Evolutionary conservation across 805 yeast genomes (phyloP), one percentile per base, ranked within the genome.

Genomic region (Debaryomyces prosopidis): DNA sequence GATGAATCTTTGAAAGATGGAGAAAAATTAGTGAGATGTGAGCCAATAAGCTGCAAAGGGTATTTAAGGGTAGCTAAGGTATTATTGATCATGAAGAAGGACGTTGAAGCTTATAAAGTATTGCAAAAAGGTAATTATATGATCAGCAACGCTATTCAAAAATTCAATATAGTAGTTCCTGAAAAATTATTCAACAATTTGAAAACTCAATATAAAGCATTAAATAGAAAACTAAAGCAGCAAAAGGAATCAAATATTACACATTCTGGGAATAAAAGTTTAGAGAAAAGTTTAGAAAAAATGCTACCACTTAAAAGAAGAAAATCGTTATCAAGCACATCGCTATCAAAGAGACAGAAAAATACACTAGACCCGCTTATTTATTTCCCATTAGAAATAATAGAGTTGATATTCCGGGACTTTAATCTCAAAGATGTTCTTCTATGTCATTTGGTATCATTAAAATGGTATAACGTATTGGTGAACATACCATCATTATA

Each of bases 41-140:
- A 76, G 30, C 81, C 81, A 0, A 51, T 71, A 19, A 65, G 75
- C 14, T 75, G 79, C 55, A 78, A 76, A 54, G 81, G 80, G 1
- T 77, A 78, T 49, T 58, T 79, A 31, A 53, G 84, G 30, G 57
- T 61, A 3, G 69, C 73, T 2, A 79, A 77, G 51, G 48, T 76
- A 3, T 53, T 66, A 17, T 11, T 48, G 18, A 42, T 47, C 8
- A 44, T 55, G 33, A 60, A 60, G 1, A 52, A 63, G 16, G 54
- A 65, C 2, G 23, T 51, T 1, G 72, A 69, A 15, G 75, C 81
- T 2, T 68, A 65, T 47, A 60, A 62, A 32, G 52, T 55, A 1
- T 59, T 68, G 42, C 70, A 68, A 40, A 47, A 51, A 23, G 82
- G 81, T 0, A 36, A 73, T 2, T 59, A 61, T 39, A 57, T 53